Percentiles rank a stretch among this genome's conserved stretches.
These are phyloP conservation scores for Anisodus tanguticus DNA, from an alignment of 257 asterid genomes.

Conservation along the genomic window DNA sequence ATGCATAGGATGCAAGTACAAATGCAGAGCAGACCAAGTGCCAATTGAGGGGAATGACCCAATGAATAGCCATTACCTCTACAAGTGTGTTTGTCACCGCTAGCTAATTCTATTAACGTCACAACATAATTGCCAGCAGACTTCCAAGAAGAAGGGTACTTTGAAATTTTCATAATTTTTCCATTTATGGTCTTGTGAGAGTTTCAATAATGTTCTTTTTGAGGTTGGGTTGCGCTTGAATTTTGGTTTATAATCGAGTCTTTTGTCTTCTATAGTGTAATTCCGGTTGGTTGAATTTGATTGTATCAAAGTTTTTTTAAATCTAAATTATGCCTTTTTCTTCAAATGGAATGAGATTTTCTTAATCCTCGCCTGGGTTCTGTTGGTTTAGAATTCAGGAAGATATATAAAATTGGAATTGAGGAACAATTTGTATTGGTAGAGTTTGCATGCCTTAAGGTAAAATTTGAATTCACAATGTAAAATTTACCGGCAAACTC, in stretches of 20 bases:
- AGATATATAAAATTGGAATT: no score
- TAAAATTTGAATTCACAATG: no score
- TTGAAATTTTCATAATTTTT: neutral
- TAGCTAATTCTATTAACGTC: conserved; percentile 33
- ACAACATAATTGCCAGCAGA: neutral
- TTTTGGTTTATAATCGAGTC: conserved; percentile 34
- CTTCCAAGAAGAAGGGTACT: conserved; percentile 16
- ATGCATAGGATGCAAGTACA: conserved; percentile 86
- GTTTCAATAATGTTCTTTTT: conserved; percentile 20
- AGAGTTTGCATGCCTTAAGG: no score
- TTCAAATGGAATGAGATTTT: conserved; percentile 23
- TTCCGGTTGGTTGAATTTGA: neutral
- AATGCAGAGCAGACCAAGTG: conserved; percentile 92
- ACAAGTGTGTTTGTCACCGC: conserved; percentile 86
- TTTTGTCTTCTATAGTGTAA: neutral
- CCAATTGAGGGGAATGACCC: conserved; percentile 98
- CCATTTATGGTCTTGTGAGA: neutral
- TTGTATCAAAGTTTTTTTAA: conserved; percentile 11
- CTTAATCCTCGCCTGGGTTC: no score
- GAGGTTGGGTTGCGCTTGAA: neutral
- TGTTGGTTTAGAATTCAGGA: no score
- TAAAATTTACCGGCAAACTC: no score
- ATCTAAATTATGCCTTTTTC: conserved; percentile 12
- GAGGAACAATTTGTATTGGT: no score
- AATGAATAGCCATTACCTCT: conserved; percentile 77